Conservation (phyloP, 306 rosid genomes). For the Gleditsia sinensis region DNA sequence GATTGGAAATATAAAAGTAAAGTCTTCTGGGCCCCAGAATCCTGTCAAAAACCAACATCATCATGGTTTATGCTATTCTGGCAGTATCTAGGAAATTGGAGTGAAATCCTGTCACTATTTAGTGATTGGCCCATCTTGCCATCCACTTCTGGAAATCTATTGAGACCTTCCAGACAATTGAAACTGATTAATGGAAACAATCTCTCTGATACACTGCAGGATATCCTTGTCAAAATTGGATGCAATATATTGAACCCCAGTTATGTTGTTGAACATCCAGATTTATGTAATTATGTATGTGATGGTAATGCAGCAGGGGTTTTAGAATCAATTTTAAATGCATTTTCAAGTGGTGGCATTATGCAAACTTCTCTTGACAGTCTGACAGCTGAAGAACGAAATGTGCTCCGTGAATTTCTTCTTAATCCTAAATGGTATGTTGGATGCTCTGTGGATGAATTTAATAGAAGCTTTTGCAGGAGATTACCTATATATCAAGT, state of each 20-base stretch:
- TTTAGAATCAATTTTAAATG: constrained; percentile 68
- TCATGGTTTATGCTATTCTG: constrained; percentile 84
- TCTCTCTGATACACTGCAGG: constrained; percentile 58
- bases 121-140: constrained; percentile 97
- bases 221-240: constrained; percentile 72
- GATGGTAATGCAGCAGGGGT: constrained; percentile 71
- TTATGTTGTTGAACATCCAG: constrained; percentile 71
- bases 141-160: constrained; percentile 73
- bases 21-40: constrained; percentile 80
- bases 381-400: constrained; percentile 69
- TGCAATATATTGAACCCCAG: constrained; percentile 67
- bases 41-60: constrained; percentile 70
- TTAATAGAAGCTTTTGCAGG: constrained; percentile 59
- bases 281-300: constrained; percentile 68
- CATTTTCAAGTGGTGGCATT: constrained; percentile 50
- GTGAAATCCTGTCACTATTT: constrained; percentile 60
- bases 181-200: constrained; percentile 71
- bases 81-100: constrained; percentile 68
- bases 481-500: constrained; percentile 81
- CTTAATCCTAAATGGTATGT: constrained; percentile 92
- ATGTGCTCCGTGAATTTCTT: constrained; percentile 79
- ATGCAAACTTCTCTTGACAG: constrained; percentile 54
- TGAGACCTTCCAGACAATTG: constrained; percentile 66
- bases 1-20: constrained; percentile 84
- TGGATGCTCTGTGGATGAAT: constrained; percentile 63